Conservation (phyloP, 257 asterid genomes). For the Solanum acaule region DNA sequence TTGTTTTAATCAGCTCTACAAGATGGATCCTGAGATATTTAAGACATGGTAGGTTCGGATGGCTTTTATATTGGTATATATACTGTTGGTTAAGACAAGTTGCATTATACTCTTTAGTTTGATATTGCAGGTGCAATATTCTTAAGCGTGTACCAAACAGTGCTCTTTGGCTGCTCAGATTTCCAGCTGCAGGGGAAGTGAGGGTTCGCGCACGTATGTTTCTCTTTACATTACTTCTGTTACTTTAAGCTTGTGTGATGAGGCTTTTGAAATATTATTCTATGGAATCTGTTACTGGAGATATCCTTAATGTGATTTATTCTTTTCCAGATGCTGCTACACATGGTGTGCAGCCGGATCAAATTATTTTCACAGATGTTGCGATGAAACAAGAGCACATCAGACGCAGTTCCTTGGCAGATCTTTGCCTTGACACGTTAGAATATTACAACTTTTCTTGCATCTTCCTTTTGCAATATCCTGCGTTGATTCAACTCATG, state of each 20-base stretch:
- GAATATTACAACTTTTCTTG: neutral
- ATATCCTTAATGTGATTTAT: neutral
- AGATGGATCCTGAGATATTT: constrained; percentile 98
- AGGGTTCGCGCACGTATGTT: constrained; percentile 82
- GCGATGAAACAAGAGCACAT: constrained; percentile 99
- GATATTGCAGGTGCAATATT: constrained; percentile 79
- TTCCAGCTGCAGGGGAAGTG: constrained; percentile 98
- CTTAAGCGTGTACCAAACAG: constrained; percentile 97
- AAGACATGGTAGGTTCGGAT: constrained; percentile 53
- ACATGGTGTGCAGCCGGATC: constrained; percentile 92
- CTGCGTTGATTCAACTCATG: neutral
- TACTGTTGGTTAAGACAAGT: neutral
- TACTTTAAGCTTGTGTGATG: neutral
- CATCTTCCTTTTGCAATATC: constrained; percentile 4
- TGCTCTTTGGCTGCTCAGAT: constrained; percentile 93
- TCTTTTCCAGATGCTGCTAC: constrained; percentile 76
- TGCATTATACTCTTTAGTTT: neutral
- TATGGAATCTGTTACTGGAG: neutral
- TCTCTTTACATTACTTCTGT: neutral
- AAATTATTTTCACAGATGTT: constrained; percentile 89
- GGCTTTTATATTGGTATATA: neutral
- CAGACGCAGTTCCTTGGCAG: constrained; percentile 90
- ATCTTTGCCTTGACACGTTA: constrained; percentile 92
- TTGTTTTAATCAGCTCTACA: constrained; percentile 98
- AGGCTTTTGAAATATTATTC: neutral